Evolutionary conservation across 495 filamentous ascomycete genomes (phyloP), one percentile per base, ranked within the genome.

Genomic region (Penicillium ucsense): DNA sequence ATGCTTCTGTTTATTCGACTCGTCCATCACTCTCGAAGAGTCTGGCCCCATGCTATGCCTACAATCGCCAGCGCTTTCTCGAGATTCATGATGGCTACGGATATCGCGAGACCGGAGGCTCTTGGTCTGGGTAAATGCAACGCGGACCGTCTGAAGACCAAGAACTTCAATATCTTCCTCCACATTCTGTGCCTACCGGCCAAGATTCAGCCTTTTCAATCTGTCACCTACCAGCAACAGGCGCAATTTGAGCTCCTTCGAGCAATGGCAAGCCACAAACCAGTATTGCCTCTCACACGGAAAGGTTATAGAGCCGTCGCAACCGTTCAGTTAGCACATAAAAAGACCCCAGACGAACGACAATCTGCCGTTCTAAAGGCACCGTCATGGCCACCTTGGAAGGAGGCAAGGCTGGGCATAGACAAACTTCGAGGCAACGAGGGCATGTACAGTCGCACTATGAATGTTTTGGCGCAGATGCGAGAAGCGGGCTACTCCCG

Each of bases 371-470:
- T 66, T 34, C 55, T 83, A 31, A 84, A 86, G 63, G 70, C 76
- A 4, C 66, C 66, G 0, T 78, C 74, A 8, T 88, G 84, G 84
- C 84, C 84, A 3, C 84, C 84, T 2, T 88, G 80, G 80, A 85
- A 83, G 43, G 73, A 79, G 55, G 76, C 79, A 6, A 76, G 65
- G 38, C 66, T 76, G 8, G 80, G 78, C 3, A 71, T 82, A 27
- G 81, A 85, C 60, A 67, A 69, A 27, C 59, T 70, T 4, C 77
- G 76, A 30, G 77, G 72, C 6, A 64, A 68, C 38, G 77, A 83
- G 38, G 75, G 76, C 31, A 71, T 75, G 48, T 62, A 64, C n/a
- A 81, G 81, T 38, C 74, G 79, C 38, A 80, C 83, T 8, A 72
- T 67, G 45, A 65, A 72, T 20, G 75, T 79, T 0, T 58, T 87